Conservation (phyloP, 345 rosid species). For the Ailanthus altissimus region DNA sequence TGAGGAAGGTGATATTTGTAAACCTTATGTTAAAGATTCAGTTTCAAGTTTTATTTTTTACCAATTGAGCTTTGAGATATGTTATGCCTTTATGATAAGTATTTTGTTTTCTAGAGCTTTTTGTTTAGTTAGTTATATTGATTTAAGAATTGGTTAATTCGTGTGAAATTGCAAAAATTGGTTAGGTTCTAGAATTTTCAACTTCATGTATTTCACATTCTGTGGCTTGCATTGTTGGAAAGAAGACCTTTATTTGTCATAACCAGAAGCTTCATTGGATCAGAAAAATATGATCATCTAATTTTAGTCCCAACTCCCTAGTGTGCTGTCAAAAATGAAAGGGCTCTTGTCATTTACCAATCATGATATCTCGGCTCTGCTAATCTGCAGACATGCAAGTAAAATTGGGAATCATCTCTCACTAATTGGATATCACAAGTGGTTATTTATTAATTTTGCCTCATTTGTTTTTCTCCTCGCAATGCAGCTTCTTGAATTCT, state of each 20-base stretch:
- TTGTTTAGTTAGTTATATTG: background rate
- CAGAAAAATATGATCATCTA: background rate
- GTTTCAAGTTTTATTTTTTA: background rate
- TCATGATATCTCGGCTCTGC: background rate
- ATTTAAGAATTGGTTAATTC: background rate
- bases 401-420: background rate
- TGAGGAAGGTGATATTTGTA: conserved; percentile 59
- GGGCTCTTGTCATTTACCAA: background rate
- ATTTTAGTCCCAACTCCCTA: background rate
- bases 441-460: background rate
- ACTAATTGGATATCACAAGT: background rate
- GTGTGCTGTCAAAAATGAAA: conserved; percentile 9
- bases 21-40: background rate
- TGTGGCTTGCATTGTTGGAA: background rate
- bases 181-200: background rate
- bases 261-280: background rate
- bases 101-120: conserved; percentile 3
- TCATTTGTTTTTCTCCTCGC: background rate
- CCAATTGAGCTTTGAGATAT: background rate
- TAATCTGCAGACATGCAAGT: background rate
- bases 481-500: conserved; percentile 1
- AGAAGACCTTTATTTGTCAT: background rate
- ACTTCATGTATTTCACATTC: background rate
- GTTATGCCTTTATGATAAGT: background rate
- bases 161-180: background rate